Base-by-base conservation (phyloP, 192 early-diverging fungal species). In the Coemansia furcata region DNA sequence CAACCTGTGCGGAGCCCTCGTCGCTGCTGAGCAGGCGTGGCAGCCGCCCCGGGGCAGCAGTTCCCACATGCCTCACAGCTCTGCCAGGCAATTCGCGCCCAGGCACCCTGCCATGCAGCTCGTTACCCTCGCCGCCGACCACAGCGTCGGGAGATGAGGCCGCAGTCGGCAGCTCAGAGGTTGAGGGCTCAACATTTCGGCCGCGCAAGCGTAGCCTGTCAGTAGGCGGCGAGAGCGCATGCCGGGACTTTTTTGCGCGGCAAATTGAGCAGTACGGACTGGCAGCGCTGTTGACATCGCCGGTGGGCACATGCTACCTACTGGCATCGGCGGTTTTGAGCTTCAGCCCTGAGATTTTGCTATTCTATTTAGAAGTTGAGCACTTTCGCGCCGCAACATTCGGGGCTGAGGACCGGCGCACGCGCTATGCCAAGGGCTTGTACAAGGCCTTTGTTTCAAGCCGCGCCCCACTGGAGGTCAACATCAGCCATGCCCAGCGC, bases 231-330 rank as follows among this genome's bases (percentile, higher is more conserved):
- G 80, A 83, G 49, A 65, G 63, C 39, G 61, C 39, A 37, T 78
- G 80, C 63, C 50, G 58, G 36, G 76, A 58, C 29, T 83, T 83
- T 32, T 83, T 72, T 62, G 75, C 66, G 23, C 68, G 80, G 30
- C 80, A 83, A 55, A 74, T 83, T 36, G 80, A 83, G 43, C 71
- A 74, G 66, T 83, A 83, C 55, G 80, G 80, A 32, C 69, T 83
- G 59, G 68, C 70, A 65, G 47, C 80, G 35, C 57, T 83, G 69
- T 63, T 83, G 5, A 65, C 66, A 5, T 77, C 80, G 50, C 80
- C 80, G 10, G 76, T 78, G 12, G 80, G 65, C n/a, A 67, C 65
- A 15, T 83, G 75, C 63, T 78, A 83, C 61, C 68, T 83, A 29
- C 65, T 83, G 66, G 75, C 80, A n/a, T 77, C 76, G 17, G 42